Conservation (phyloP, 2,329 filamentous ascomycete genomes). For the Neocucurbitaria cava region DNA sequence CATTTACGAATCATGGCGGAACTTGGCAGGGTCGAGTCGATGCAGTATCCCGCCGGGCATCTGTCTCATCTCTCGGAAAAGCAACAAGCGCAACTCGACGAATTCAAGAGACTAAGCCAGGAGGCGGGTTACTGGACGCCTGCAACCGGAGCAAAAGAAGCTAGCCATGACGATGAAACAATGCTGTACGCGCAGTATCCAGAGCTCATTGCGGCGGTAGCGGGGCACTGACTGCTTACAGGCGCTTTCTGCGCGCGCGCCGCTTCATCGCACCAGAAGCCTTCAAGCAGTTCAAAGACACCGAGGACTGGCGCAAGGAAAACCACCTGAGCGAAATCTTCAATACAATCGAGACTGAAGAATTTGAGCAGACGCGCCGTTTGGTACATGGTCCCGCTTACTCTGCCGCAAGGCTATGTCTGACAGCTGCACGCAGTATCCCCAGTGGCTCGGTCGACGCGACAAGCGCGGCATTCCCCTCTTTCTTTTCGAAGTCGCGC, state of each 20-base stretch:
- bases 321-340: conserved; percentile 82
- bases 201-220: conserved; percentile 8
- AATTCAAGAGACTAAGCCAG: conserved; percentile 74
- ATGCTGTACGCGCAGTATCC: conserved; percentile 63
- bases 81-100: conserved; percentile 70
- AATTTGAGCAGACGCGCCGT: conserved; percentile 80
- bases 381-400: conserved; percentile 62
- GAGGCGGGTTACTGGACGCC: conserved; percentile 70
- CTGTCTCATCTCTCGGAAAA: conserved; percentile 75
- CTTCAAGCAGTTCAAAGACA: conserved; percentile 83
- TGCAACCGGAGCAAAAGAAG: conserved; percentile 44
- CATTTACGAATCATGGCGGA: conserved; percentile 38
- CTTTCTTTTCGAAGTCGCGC: conserved; percentile 86
- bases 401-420: conserved; percentile 7
- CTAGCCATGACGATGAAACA: conserved; percentile 75
- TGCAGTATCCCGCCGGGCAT: conserved; percentile 76
- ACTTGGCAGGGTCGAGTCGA: conserved; percentile 48
- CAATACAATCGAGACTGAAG: conserved; percentile 82
- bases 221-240: conserved; percentile 51
- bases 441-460: conserved; percentile 91
- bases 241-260: conserved; percentile 84
- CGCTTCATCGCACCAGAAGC: conserved; percentile 81
- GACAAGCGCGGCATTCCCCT: conserved; percentile 91
- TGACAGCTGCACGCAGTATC: conserved; percentile 67
- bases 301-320: conserved; percentile 83